Evolutionary conservation across 1,139 yeast species (phyloP).

Genomic region (Taphrina sp.): DNA sequence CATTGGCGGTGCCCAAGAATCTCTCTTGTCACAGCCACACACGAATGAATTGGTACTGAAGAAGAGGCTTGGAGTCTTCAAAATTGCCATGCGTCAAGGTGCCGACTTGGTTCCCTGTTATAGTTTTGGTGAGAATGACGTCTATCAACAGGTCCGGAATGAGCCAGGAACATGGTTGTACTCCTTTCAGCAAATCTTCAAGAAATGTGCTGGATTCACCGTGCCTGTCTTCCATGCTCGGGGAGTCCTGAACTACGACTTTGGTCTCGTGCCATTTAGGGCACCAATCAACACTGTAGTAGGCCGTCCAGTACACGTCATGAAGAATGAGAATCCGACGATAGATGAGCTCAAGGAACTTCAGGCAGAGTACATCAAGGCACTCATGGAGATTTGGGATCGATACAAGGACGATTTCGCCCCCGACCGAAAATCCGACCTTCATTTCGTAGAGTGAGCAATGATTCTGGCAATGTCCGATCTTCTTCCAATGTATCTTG

Average conservation of each 20-base stretch:
- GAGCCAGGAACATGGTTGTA: constrained; percentile 54
- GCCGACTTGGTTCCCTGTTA: constrained; percentile 80
- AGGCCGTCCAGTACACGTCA: constrained; percentile 77
- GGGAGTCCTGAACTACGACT: constrained; percentile 88
- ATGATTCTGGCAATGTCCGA: too few relatives aligned
- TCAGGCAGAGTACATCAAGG: constrained; percentile 70
- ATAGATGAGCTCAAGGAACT: constrained; percentile 61
- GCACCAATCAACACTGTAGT: constrained; percentile 75
- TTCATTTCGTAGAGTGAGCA: constrained; percentile 36
- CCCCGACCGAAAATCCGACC: constrained; percentile 34
- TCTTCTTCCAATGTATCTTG: too few relatives aligned
- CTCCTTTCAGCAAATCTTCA: constrained; percentile 68
- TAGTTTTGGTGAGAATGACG: constrained; percentile 86
- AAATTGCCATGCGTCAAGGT: constrained; percentile 76
- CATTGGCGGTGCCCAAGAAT: constrained; percentile 94
- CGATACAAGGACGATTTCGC: constrained; percentile 60
- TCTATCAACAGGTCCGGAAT: constrained; percentile 64
- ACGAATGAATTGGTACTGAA: constrained; percentile 64
- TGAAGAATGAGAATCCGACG: constrained; percentile 51
- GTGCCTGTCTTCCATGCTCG: constrained; percentile 89
- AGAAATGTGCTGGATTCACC: constrained; percentile 72
- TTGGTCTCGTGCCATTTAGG: constrained; percentile 84
- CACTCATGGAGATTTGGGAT: constrained; percentile 63
- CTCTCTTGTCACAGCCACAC: constrained; percentile 66
- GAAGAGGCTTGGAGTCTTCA: constrained; percentile 84